Base-by-base conservation (phyloP, 78 protist genomes). In the Mastigamoeba balamuthi region DNA sequence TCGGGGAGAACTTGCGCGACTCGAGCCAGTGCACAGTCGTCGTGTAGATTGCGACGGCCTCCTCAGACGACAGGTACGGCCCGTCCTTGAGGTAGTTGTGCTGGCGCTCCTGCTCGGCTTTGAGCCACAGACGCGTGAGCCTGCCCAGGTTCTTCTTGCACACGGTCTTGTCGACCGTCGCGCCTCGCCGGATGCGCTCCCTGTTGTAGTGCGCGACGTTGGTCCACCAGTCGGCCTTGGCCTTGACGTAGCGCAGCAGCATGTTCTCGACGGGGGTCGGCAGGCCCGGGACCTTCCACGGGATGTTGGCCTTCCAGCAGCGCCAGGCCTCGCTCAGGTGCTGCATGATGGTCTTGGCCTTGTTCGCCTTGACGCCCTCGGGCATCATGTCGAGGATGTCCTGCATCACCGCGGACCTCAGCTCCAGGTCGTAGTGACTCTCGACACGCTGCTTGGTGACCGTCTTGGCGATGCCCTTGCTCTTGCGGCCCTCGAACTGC, bases 141-240 rank as follows among this genome's bases (percentile, higher is more conserved):
- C 99, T 90, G n/a, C 99, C 99, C 1, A 97, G 92, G 82, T 99
- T 99, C 94, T 99, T 99, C 81, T 91, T 87, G 85, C 87, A 75
- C 25, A 93, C 98, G 1, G 96, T 95, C 85, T 98, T 98, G 87
- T 98, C 99, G 43, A 97, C 98, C 5, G 99, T 93, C 3, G 95
- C 98, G 27, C 99, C 99, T 17, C 98, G 88, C 8, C 82, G 42
- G 68, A 99, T 94, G 33, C 98, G 95, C 83, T 97, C 99, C n/a
- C 99, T 91, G 76, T 95, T 92, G 88, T 91, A 95, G 81, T 98
- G 99, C 17, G 99, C 94, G 0, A 89, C 94, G 72, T 92, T 88
- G 28, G 99, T 96, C 99, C 99, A 99, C 99, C 99, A 95, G 78
- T 99, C 99, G 6, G 99, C 99, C 92, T 97, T 98, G 70, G 72